phyloP scores from a whole-genome alignment of 768 basidiomycete species.

The Podaxis sp. region DNA sequence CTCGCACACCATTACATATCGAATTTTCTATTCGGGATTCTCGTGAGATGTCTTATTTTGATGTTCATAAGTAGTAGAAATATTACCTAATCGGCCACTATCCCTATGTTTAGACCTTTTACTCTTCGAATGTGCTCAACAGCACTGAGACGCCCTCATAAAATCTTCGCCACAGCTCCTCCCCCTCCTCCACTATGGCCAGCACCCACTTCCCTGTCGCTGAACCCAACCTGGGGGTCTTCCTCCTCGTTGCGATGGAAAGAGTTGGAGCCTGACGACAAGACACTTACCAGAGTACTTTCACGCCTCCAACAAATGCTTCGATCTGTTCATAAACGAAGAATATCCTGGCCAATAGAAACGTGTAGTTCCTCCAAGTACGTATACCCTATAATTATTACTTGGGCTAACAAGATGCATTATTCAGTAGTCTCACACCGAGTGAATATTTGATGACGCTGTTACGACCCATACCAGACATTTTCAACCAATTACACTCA shows the following conservation, averaged over 20 bases:
- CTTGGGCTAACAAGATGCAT: background rate
- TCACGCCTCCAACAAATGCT: conserved; percentile 1
- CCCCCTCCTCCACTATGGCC: background rate
- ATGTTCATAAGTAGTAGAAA: too few relatives aligned
- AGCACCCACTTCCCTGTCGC: too few relatives aligned
- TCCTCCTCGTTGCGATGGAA: background rate
- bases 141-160: background rate
- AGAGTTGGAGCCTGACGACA: background rate
- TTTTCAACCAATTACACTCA: conserved; percentile 22
- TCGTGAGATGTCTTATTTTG: too few relatives aligned
- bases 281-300: background rate
- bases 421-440: conserved; percentile 10
- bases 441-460: conserved; percentile 19
- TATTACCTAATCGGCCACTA: too few relatives aligned
- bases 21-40: too few relatives aligned
- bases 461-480: conserved; percentile 19
- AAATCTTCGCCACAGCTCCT: background rate
- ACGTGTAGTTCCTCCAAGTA: conserved; percentile 8
- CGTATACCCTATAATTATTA: background rate
- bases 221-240: background rate
- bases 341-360: conserved; percentile 17
- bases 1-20: too few relatives aligned
- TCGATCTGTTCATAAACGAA: conserved; percentile 18
- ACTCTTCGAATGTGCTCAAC: background rate
- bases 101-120: too few relatives aligned